Evolutionary conservation across 23 red algal genomes (phyloP), one percentile per base, ranked within the genome.

Genomic region (Gracilaria domingensis): DNA sequence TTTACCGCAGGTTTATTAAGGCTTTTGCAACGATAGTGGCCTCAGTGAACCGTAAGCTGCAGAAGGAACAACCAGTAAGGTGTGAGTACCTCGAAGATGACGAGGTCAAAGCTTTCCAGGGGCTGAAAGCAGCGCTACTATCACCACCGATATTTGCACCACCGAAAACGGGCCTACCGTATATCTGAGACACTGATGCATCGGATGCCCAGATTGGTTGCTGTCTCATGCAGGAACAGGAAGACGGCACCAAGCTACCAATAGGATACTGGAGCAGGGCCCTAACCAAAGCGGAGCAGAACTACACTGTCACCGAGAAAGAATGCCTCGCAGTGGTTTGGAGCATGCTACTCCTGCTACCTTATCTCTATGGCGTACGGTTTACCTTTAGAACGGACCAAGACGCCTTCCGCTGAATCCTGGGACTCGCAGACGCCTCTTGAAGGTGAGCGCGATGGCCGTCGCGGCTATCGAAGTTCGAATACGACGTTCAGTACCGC

Each of bases 1-100:
- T 90, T 4, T 90, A 90, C 47, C 85, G 85, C 12, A 20, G 85
- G 21, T 89, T 89, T 24, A 61, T 89, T 18, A 76, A 76, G 44
- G 29, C 55, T 5, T 39, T 80, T 29, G 71, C 51, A 13, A 2
- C 44, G n/a, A 90, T 67, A 38, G 71, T 47, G 37, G 56, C 35
- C 2, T 54, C 87, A 5, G 33, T 90, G 17, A 66, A 66, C 38
- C 29, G 29, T 8, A 34, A 57, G 4, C 34, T 37, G 25, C 39
- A 65, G 13, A 29, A 51, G 32, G 35, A 14, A 26, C 64, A 48
- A 47, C 84, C 65, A 76, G 3, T 3, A 34, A 14, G 2, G 4
- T 88, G 75, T 0, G 35, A 50, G 38, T 28, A 51, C 1, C 37
- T 76, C 4, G 70, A 62, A 23, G 26, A 75, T 21, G 69, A 88